These are phyloP conservation scores for Bolboschoenoplectus hybrid DNA, from an alignment of 202 grass and related monocot genomes.

Conservation along the genomic window DNA sequence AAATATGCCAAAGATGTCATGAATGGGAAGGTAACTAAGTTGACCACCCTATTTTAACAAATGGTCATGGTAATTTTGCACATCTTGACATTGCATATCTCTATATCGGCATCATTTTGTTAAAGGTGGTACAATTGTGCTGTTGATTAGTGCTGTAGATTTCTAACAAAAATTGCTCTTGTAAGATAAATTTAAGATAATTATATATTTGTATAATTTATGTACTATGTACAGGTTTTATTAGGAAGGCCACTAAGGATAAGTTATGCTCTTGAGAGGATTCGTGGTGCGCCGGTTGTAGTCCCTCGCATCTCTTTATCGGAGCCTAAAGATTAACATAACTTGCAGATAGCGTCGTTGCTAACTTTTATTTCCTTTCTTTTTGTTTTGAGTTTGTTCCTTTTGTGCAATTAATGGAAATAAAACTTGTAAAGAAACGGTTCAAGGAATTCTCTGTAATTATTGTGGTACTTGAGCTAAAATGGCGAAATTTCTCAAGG, in stretches of 20 bases:
- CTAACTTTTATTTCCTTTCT: background rate
- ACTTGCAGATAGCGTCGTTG: background rate
- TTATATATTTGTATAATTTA: background rate
- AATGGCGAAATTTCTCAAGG: background rate
- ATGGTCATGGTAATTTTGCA: slow-evolving; percentile 10
- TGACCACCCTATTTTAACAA: background rate
- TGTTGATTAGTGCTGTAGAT: slow-evolving; percentile 2
- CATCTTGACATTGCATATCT: background rate
- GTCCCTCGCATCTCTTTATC: slow-evolving; percentile 61
- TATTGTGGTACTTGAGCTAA: background rate
- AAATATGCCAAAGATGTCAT: slow-evolving; percentile 76
- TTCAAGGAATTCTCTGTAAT: background rate
- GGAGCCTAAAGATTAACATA: slow-evolving; percentile 34
- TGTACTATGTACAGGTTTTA: slow-evolving; percentile 62
- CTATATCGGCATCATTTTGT: background rate
- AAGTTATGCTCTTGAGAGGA: slow-evolving; percentile 85
- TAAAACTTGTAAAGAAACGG: background rate
- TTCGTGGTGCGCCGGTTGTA: slow-evolving; percentile 62
- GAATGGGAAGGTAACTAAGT: slow-evolving; percentile 77
- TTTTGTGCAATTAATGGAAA: background rate
- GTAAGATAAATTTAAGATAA: slow-evolving; percentile 32
- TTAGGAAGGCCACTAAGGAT: slow-evolving; percentile 71
- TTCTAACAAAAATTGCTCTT: background rate
- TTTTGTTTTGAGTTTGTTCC: background rate
- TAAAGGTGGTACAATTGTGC: background rate